Evolutionary conservation across 441 rosid genomes (phyloP).

Genomic region (Manihot esculenta): DNA sequence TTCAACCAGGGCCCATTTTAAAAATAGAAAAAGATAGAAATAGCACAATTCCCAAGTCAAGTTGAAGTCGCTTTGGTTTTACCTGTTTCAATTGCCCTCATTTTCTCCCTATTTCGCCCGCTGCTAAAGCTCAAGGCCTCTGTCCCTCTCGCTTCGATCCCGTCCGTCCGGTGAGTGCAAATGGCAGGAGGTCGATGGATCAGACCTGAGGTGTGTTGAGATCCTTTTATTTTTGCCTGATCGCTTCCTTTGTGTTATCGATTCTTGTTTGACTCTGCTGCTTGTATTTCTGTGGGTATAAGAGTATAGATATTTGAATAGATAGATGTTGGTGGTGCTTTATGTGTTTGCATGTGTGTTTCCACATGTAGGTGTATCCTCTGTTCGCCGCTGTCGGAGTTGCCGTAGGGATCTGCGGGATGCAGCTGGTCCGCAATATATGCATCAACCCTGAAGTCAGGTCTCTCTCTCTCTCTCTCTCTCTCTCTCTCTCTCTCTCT

Average conservation of each 20-base stretch:
- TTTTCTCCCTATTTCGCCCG: not conserved
- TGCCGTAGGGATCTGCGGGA: conserved; percentile 85
- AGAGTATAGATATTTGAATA: not conserved
- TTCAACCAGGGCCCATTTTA: not conserved
- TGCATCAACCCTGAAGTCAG: conserved; percentile 98
- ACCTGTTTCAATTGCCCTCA: not conserved
- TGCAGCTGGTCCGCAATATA: conserved; percentile 75
- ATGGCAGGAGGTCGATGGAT: conserved; percentile 74
- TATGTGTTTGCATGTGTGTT: not conserved
- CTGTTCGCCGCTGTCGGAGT: conserved; percentile 86
- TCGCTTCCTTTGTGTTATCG: not conserved
- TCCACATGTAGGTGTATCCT: conserved; percentile 65
- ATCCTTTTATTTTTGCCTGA: not conserved
- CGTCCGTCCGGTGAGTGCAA: conserved; percentile 10
- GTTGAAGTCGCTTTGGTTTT: not conserved
- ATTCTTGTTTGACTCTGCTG: not conserved
- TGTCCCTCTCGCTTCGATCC: not conserved
- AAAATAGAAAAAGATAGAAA: not conserved
- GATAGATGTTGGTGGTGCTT: not conserved
- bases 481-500: not conserved
- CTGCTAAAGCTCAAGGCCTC: not conserved
- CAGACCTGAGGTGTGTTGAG: conserved; percentile 74
- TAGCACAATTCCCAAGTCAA: not conserved
- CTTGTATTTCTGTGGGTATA: conserved; percentile 2
- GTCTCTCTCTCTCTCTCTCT: conserved; percentile 29